Evolutionary conservation across 768 basidiomycete species (phyloP).

Genomic region (Artomyces pyxidatus): DNA sequence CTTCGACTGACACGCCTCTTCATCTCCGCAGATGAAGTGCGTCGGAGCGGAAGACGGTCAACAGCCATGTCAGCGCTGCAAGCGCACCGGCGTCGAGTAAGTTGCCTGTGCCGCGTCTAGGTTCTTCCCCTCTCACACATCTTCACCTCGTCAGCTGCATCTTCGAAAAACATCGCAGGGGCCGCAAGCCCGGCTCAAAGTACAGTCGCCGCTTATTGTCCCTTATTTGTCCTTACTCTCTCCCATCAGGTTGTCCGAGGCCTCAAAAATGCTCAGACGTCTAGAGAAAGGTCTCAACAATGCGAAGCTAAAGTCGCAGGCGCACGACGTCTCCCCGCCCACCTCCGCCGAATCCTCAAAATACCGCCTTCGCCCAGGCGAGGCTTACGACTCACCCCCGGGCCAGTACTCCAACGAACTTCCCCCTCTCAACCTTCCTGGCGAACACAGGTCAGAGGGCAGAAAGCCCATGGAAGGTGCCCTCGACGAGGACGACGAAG

Average conservation of each 20-base stretch:
- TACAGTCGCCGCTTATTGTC: conserved; percentile 26
- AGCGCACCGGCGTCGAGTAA: conserved; percentile 62
- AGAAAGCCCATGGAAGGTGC: conserved; percentile 9
- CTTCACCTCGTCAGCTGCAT: conserved; percentile 46
- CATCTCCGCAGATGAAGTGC: conserved; percentile 68
- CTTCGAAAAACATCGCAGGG: conserved; percentile 85
- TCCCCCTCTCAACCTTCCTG: conserved; percentile 39
- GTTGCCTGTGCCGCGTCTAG: background rate
- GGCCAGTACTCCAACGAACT: conserved; percentile 37
- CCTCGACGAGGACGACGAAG: conserved; percentile 52
- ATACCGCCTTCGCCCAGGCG: conserved; percentile 17
- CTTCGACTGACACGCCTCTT: conserved; percentile 9
- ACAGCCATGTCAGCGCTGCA: conserved; percentile 77
- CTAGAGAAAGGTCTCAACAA: conserved; percentile 77
- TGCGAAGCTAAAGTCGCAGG: conserved; percentile 56
- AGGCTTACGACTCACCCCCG: conserved; percentile 23
- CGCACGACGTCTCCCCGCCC: conserved; percentile 28
- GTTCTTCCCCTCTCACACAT: conserved; percentile 15
- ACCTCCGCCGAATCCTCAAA: conserved; percentile 16
- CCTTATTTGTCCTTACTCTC: conserved; percentile 9
- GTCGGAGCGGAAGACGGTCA: conserved; percentile 83
- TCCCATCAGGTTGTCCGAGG: conserved; percentile 64
- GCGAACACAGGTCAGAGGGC: conserved; percentile 10
- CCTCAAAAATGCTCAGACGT: conserved; percentile 82
- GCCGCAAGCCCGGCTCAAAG: conserved; percentile 88